Conservation (phyloP, 2,329 filamentous ascomycete genomes). For the Fusarium sp. region DNA sequence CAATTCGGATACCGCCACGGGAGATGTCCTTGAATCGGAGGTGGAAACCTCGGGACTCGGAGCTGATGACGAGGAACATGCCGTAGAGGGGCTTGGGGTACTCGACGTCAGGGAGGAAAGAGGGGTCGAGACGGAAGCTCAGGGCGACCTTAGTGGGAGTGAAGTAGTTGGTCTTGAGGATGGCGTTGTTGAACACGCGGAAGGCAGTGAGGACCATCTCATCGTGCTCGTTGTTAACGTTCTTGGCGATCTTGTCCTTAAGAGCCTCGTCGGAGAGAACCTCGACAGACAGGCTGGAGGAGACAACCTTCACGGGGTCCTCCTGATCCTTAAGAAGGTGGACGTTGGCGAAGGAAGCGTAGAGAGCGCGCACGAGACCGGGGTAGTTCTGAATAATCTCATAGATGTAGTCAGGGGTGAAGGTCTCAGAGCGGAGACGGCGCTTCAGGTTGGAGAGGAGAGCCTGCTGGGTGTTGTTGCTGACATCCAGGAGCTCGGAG, state of each 20-base stretch:
- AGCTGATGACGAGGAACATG: slow-evolving; percentile 98
- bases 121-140: slow-evolving; percentile 92
- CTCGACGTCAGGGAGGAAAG: slow-evolving; percentile 89
- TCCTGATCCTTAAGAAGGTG: slow-evolving; percentile 73
- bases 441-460: slow-evolving; percentile 95
- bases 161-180: slow-evolving; percentile 97
- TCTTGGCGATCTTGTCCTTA: slow-evolving; percentile 81
- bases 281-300: slow-evolving; percentile 69
- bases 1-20: slow-evolving; percentile 96
- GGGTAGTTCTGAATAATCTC: slow-evolving; percentile 97
- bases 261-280: slow-evolving; percentile 82
- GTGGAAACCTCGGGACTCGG: slow-evolving; percentile 97
- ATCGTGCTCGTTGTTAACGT: slow-evolving; percentile 93
- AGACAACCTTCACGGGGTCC: slow-evolving; percentile 63
- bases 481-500: slow-evolving; percentile 80
- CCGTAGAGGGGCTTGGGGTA: slow-evolving; percentile 95
- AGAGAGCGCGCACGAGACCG: slow-evolving; percentile 85
- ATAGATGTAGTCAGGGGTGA: slow-evolving; percentile 97
- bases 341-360: slow-evolving; percentile 89
- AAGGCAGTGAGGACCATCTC: slow-evolving; percentile 98
- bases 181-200: slow-evolving; percentile 91
- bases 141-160: slow-evolving; percentile 98
- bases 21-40: slow-evolving; percentile 97
- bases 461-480: slow-evolving; percentile 87
- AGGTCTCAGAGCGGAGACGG: slow-evolving; percentile 93